Percentiles rank a stretch among this genome's conserved stretches.
Conservation (phyloP, 257 asterid species). For the Rubia yunnanensis region DNA sequence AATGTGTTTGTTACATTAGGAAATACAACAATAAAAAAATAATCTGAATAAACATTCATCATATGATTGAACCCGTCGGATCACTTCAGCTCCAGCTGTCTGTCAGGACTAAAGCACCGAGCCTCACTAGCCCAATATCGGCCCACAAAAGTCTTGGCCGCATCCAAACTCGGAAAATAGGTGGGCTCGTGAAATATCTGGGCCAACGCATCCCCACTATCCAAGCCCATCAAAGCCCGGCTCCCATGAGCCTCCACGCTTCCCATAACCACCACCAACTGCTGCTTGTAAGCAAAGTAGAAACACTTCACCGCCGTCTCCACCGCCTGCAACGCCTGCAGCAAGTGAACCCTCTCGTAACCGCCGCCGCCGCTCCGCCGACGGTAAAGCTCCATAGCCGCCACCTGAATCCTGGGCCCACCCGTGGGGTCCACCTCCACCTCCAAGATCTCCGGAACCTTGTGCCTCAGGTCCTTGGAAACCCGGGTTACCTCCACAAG, state of each 20-base stretch:
- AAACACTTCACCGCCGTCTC: conserved; percentile 76
- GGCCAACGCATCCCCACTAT: conserved; percentile 45
- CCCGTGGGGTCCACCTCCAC: conserved; percentile 92
- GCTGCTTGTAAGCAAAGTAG: conserved; percentile 65
- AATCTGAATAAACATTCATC: not conserved
- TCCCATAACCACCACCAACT: conserved; percentile 66
- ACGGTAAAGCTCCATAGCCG: conserved; percentile 69
- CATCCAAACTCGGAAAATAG: conserved; percentile 87
- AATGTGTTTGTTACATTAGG: not conserved
- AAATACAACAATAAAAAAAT: conserved; percentile 5
- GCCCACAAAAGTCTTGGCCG: conserved; percentile 90
- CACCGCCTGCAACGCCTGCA: conserved; percentile 87
- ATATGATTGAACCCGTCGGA: not conserved
- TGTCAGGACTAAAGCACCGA: conserved; percentile 14
- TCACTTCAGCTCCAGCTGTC: not conserved
- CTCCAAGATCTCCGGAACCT: conserved; percentile 60
- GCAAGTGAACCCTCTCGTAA: conserved; percentile 46
- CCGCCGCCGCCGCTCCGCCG: conserved; percentile 30
- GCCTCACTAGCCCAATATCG: conserved; percentile 49
- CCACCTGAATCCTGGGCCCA: conserved; percentile 82
- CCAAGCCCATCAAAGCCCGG: conserved; percentile 16
- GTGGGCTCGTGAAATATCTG: conserved; percentile 78
- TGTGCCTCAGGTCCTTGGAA: conserved; percentile 67
- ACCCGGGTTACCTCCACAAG: conserved; percentile 53
- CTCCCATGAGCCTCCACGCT: conserved; percentile 65